Evolutionary conservation across 179 eudicot species (phyloP).

Genomic region (Drosera spatulata): DNA sequence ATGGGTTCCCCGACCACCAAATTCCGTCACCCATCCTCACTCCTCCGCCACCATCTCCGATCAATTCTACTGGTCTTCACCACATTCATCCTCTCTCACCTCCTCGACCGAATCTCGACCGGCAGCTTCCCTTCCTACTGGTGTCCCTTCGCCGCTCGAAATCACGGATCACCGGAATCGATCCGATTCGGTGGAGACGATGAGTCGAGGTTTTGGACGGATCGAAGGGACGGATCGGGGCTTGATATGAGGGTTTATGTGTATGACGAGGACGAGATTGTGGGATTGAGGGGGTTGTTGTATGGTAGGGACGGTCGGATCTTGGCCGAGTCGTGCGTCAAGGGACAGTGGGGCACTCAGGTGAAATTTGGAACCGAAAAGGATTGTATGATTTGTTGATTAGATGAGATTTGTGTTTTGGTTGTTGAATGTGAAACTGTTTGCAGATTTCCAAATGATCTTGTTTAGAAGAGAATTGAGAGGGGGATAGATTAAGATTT

Average conservation of each 20-base stretch:
- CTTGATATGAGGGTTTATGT: conserved; percentile 66
- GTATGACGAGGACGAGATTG: conserved; percentile 63
- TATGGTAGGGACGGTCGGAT: conserved; percentile 67
- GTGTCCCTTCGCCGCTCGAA: conserved; percentile 4
- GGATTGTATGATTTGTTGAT: too few species aligned
- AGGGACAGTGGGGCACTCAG: conserved; percentile 99
- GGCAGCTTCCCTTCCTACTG: conserved; percentile 2
- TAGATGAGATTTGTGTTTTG: too few species aligned
- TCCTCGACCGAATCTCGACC: conserved; percentile 26
- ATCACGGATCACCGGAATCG: conserved; percentile 5
- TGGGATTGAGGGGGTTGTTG: conserved; percentile 51
- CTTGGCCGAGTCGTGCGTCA: conserved; percentile 43
- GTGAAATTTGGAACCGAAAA: conserved; percentile 9
- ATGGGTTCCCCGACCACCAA: conserved; percentile 14
- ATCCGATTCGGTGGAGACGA: conserved; percentile 16
- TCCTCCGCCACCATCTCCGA: conserved; percentile 88
- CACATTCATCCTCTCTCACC: conserved; percentile 80
- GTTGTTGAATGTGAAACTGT: too few species aligned
- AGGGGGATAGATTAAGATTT: too few species aligned
- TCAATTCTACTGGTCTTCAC: conserved; percentile 47
- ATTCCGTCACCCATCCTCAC: conserved; percentile 16
- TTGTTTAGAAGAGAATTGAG: too few species aligned
- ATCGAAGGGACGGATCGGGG: conserved; percentile 36
- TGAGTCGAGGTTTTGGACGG: conserved; percentile 22
- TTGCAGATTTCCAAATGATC: too few species aligned